Evolutionary conservation across 257 asterid genomes (phyloP).

Genomic region (Agastache rugosa): DNA sequence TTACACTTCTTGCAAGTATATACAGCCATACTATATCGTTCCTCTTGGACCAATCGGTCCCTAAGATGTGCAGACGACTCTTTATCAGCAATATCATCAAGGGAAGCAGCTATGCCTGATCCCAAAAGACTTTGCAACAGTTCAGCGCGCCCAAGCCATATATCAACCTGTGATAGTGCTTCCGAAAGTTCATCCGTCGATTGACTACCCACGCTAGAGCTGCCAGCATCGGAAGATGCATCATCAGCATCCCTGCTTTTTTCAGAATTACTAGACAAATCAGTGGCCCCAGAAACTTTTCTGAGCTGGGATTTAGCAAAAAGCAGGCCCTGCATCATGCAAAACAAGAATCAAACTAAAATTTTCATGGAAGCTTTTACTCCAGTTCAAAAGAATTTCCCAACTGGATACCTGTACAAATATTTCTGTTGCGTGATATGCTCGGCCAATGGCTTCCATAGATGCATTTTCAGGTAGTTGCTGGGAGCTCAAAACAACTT

Average conservation of each 20-base stretch:
- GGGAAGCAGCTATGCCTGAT: constrained; percentile 95
- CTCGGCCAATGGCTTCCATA: constrained; percentile 91
- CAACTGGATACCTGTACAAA: constrained; percentile 77
- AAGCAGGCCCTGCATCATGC: constrained; percentile 66
- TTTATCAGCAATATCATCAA: constrained; percentile 93
- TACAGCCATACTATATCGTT: constrained; percentile 97
- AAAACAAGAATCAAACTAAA: constrained; percentile 35
- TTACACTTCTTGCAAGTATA: constrained; percentile 98
- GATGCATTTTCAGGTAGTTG: constrained; percentile 87
- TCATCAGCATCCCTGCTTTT: constrained; percentile 84
- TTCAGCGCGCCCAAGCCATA: constrained; percentile 94
- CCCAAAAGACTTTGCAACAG: constrained; percentile 96
- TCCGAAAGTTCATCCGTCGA: constrained; percentile 86
- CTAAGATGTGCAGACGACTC: constrained; percentile 89
- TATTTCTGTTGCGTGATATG: constrained; percentile 96
- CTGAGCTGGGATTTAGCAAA: constrained; percentile 90
- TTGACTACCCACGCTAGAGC: constrained; percentile 91
- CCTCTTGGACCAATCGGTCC: constrained; percentile 87
- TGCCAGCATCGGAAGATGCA: constrained; percentile 91
- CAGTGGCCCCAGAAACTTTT: constrained; percentile 78
- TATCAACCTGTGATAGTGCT: constrained; percentile 77
- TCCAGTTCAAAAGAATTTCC: constrained; percentile 33
- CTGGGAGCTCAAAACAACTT: constrained; percentile 75
- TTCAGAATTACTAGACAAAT: constrained; percentile 76
- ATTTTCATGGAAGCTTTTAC: constrained; percentile 10